Evolutionary conservation across 2,329 filamentous ascomycete genomes (phyloP), one percentile per base, ranked within the genome.

Genomic region (Fusarium zealandicum): DNA sequence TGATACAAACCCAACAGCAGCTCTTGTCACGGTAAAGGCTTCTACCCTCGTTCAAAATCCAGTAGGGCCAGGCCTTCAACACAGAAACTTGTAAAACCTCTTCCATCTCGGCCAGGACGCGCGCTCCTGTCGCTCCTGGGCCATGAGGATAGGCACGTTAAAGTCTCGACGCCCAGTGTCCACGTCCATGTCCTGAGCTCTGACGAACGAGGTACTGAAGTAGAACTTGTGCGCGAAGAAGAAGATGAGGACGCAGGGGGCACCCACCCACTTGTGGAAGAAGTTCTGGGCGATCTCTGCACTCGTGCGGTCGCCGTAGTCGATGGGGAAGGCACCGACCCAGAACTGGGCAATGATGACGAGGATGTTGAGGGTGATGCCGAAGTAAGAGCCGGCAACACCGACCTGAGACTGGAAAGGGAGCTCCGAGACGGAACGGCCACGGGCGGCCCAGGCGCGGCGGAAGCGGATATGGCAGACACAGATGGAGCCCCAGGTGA

Each of bases 391-490:
- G 9, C 93, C 93, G 9, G 82, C 64, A 8, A 95, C 77, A 55
- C 93, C 93, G 5, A 90, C 84, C 70, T 96, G 90, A 0, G 90
- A 90, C 30, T 77, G 80, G 78, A 95, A 97, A 6, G 93, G 89
- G 6, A 98, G 81, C 65, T 96, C 90, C 49, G 86, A 79, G 30
- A 93, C 77, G n/a, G 78, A 80, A 70, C 88, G 88, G 37, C 89
- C 90, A 57, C 87, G 84, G 11, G 76, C 69, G 37, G 78, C 80
- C 91, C 92, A 96, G n/a, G 87, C 90, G 20, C 77, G 76, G 59
- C 93, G 90, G 82, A 97, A 97, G 50, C 92, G 91, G 69, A 97
- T 96, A 74, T 97, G 93, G 18, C 89, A 85, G n/a, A 96, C 77
- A 73, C 92, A 96, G 72, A 96, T 93, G 61, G 90, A 90, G 49